Percentiles rank a stretch among this genome's conserved stretches.
phyloP scores from a whole-genome alignment of 257 asterid genomes.

The Capsicum pubescens region DNA sequence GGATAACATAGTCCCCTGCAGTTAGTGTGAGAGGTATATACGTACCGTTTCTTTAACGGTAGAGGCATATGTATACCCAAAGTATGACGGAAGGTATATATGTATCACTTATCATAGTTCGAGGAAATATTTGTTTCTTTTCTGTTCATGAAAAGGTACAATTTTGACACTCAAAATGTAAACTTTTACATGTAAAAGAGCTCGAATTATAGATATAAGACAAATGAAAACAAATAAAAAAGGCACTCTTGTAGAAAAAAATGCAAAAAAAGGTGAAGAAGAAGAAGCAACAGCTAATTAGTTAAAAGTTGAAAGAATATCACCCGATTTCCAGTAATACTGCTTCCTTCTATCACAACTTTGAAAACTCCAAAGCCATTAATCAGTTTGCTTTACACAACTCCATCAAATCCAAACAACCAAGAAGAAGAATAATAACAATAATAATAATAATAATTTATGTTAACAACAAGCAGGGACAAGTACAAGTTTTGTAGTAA shows the following conservation, averaged over 20 bases:
- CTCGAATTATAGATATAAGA: not conserved
- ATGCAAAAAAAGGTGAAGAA: not conserved
- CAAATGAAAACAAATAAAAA: not conserved
- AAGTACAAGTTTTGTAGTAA: not conserved
- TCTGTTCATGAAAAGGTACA: not conserved
- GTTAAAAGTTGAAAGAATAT: not conserved
- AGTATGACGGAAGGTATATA: too few species aligned
- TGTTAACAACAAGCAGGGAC: not conserved
- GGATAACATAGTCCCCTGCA: too few species aligned
- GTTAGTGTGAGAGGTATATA: too few species aligned
- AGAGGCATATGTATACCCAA: too few species aligned
- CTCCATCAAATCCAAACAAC: not conserved
- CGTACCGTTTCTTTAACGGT: too few species aligned
- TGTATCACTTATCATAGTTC: too few species aligned
- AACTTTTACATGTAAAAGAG: not conserved
- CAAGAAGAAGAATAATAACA: not conserved
- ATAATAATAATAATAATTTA: not conserved
- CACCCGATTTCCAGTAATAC: not conserved
- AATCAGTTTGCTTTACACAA: not conserved
- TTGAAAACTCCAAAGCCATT: not conserved
- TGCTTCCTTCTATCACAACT: not conserved
- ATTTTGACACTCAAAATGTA: not conserved
- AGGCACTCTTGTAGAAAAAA: too few species aligned
- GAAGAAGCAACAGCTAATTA: not conserved
- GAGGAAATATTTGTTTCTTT: too few species aligned